phyloP scores from a whole-genome alignment of 306 rosid species.

The Glycine tomentella region DNA sequence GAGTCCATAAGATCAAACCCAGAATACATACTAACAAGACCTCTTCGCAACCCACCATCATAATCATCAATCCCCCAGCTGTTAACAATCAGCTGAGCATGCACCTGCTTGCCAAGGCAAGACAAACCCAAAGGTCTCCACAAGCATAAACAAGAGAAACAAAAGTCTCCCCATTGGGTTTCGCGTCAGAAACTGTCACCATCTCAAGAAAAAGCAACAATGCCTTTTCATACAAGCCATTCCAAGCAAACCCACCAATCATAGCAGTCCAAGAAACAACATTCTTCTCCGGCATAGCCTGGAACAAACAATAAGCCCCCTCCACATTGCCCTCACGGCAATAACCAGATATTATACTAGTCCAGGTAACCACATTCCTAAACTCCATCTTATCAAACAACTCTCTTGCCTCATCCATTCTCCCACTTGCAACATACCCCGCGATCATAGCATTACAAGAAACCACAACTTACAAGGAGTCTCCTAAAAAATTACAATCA shows the following conservation, averaged over 20 bases:
- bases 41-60: conserved; percentile 68
- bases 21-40: conserved; percentile 81
- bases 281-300: conserved; percentile 68
- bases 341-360: conserved; percentile 77
- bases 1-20: conserved; percentile 60
- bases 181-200: conserved; percentile 40
- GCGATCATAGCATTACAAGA: conserved; percentile 77
- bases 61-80: conserved; percentile 58
- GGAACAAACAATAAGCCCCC: conserved; percentile 62
- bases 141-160: conserved; percentile 81
- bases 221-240: conserved; percentile 64
- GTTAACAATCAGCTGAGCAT: conserved; percentile 62
- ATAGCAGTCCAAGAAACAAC: conserved; percentile 87
- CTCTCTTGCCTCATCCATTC: conserved; percentile 69
- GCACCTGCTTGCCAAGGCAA: conserved; percentile 72
- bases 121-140: conserved; percentile 60
- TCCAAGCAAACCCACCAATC: conserved; percentile 82
- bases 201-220: conserved; percentile 62
- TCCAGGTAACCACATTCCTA: conserved; percentile 77
- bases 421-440: conserved; percentile 59
- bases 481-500: too few relatives aligned
- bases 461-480: conserved; percentile 52
- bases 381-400: conserved; percentile 66
- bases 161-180: conserved; percentile 71
- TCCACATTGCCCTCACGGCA: conserved; percentile 66